These are phyloP conservation scores for Sarcodon aspratus DNA, from an alignment of 768 basidiomycete species.

Conservation along the genomic window DNA sequence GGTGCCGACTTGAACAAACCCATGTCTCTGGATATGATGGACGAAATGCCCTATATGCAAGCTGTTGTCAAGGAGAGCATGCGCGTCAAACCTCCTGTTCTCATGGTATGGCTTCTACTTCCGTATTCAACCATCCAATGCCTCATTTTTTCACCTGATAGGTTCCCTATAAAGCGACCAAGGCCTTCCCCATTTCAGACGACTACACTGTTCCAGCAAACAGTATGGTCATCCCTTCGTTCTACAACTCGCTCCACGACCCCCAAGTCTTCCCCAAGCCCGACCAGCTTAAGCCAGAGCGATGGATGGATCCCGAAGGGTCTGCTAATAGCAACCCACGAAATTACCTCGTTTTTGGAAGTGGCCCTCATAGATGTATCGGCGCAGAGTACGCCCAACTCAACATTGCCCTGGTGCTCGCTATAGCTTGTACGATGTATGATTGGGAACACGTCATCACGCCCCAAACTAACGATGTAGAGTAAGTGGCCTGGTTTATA, in stretches of 20 bases:
- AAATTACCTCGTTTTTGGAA: slow-evolving; percentile 94
- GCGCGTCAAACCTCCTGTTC: slow-evolving; percentile 86
- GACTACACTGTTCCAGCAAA: slow-evolving; percentile 86
- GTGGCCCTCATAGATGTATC: slow-evolving; percentile 88
- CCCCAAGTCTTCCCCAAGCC: slow-evolving; percentile 80
- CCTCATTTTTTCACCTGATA: slow-evolving; percentile 14
- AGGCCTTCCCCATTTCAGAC: slow-evolving; percentile 85
- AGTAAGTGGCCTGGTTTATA: slow-evolving; percentile 39
- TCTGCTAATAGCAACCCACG: slow-evolving; percentile 76
- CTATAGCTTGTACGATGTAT: slow-evolving; percentile 68
- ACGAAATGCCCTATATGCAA: slow-evolving; percentile 85
- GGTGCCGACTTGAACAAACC: slow-evolving; percentile 66
- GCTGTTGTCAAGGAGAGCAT: slow-evolving; percentile 93
- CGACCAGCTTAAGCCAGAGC: slow-evolving; percentile 73
- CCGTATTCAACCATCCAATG: neutral
- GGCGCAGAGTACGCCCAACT: slow-evolving; percentile 87
- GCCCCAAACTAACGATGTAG: slow-evolving; percentile 63
- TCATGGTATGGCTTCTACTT: slow-evolving; percentile 53
- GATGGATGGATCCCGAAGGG: slow-evolving; percentile 82
- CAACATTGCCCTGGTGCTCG: slow-evolving; percentile 82
- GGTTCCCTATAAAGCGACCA: slow-evolving; percentile 90
- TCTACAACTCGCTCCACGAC: slow-evolving; percentile 91
- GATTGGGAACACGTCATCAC: slow-evolving; percentile 87
- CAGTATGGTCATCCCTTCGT: slow-evolving; percentile 91
- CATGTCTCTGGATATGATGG: slow-evolving; percentile 79